Evolutionary conservation across 345 rosid genomes (phyloP).

Genomic region (Citrus glauca): DNA sequence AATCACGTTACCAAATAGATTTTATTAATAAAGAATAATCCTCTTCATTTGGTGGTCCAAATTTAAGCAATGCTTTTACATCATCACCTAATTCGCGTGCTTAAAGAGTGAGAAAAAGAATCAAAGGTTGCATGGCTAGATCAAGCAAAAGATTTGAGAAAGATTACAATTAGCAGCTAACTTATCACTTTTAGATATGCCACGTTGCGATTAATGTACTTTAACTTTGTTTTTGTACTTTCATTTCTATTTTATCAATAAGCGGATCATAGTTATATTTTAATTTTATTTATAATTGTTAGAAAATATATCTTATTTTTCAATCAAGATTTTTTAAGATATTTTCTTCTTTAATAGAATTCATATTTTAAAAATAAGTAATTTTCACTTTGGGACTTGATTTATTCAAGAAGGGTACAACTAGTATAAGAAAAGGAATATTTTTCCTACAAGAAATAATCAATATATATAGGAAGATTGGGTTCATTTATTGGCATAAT

Average conservation of each 20-base stretch:
- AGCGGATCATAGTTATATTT: background rate
- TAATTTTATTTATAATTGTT: background rate
- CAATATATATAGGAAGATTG: too few relatives aligned
- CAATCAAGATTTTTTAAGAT: too few relatives aligned
- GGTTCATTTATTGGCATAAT: too few relatives aligned
- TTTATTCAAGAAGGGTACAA: too few relatives aligned
- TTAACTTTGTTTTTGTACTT: background rate
- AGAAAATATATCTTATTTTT: too few relatives aligned
- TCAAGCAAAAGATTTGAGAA: background rate
- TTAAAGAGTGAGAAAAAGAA: background rate
- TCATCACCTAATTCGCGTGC: conserved; percentile 1
- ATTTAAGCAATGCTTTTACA: background rate
- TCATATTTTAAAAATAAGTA: too few relatives aligned
- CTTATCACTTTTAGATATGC: background rate
- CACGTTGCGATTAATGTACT: background rate
- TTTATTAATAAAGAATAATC: background rate
- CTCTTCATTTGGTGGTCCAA: background rate
- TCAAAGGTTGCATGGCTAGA: background rate
- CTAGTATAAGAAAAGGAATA: too few relatives aligned
- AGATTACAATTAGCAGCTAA: background rate
- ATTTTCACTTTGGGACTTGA: too few relatives aligned
- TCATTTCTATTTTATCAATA: background rate
- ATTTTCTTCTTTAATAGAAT: too few relatives aligned
- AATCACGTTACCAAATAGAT: background rate
- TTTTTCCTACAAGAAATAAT: too few relatives aligned